These are phyloP conservation scores for Penicillium paneum DNA, from an alignment of 2,329 filamentous ascomycete species.

Conservation along the genomic window DNA sequence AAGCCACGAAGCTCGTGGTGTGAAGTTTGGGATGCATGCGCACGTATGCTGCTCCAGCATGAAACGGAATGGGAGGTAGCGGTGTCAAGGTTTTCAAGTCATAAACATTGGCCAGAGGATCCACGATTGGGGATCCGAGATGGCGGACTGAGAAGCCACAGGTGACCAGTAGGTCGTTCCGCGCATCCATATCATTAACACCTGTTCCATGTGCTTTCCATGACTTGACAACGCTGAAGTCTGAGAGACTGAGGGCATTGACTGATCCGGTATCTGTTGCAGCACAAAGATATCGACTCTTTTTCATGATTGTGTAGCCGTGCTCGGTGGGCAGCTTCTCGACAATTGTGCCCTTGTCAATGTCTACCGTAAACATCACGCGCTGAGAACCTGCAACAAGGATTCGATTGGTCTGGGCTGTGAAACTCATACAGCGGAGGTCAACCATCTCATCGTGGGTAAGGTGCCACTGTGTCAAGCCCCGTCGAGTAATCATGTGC, in stretches of 20 bases:
- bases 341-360: constrained; percentile 68
- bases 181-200: constrained; percentile 96
- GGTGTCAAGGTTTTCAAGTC: constrained; percentile 87
- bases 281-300: constrained; percentile 82
- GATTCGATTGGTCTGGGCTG: constrained; percentile 79
- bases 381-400: constrained; percentile 84
- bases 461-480: constrained; percentile 84
- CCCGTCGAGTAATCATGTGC: constrained; percentile 82
- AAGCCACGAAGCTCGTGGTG: constrained; percentile 90
- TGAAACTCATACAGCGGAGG: constrained; percentile 92
- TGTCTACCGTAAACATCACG: constrained; percentile 73
- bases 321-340: constrained; percentile 70
- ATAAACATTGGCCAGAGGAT: constrained; percentile 92
- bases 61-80: constrained; percentile 85
- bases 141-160: constrained; percentile 89
- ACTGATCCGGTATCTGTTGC: constrained; percentile 79
- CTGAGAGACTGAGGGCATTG: constrained; percentile 78
- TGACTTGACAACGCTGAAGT: constrained; percentile 72
- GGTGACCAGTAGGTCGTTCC: constrained; percentile 90
- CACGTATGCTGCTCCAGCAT: constrained; percentile 87
- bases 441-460: constrained; percentile 76
- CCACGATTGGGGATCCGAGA: constrained; percentile 74
- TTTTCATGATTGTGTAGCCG: constrained; percentile 89
- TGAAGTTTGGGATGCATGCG: constrained; percentile 95
- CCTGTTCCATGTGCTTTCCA: constrained; percentile 88